These are phyloP conservation scores for Cystobasidium ongulense DNA, from an alignment of 768 basidiomycete genomes.

Conservation along the genomic window DNA sequence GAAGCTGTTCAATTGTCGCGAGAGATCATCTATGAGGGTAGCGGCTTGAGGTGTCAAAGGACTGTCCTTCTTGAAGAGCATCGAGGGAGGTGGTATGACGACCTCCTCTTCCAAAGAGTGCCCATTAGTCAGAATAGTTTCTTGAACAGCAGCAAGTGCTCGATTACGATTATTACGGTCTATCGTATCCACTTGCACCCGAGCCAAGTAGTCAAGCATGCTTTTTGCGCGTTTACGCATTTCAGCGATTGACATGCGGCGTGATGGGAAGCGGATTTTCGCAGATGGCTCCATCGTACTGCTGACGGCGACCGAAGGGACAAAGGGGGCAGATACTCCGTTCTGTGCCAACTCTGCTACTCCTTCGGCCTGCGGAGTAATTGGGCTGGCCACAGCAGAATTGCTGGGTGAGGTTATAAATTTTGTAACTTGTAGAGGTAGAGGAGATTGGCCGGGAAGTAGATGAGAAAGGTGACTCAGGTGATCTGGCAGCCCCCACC, in stretches of 20 bases:
- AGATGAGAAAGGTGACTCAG: conserved; percentile 75
- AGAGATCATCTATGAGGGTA: conserved; percentile 81
- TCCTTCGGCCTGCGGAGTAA: conserved; percentile 50
- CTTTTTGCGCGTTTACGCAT: conserved; percentile 91
- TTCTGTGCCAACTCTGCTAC: neutral
- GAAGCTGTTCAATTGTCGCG: conserved; percentile 78
- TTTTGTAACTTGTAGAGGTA: conserved; percentile 63
- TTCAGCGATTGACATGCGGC: conserved; percentile 90
- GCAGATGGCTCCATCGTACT: conserved; percentile 48
- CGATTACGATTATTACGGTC: conserved; percentile 16
- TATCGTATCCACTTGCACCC: conserved; percentile 48
- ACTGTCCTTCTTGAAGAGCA: conserved; percentile 26
- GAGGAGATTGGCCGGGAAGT: conserved; percentile 66
- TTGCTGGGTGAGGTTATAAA: neutral
- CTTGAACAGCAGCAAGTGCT: conserved; percentile 6
- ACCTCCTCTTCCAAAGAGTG: neutral
- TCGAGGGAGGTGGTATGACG: neutral
- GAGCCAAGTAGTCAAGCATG: conserved; percentile 86
- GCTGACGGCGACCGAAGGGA: neutral
- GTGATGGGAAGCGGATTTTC: conserved; percentile 85
- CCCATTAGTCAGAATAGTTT: neutral
- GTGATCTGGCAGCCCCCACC: conserved; percentile 87
- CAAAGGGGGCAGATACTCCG: conserved; percentile 17
- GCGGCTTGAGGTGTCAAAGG: conserved; percentile 50
- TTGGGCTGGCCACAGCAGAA: conserved; percentile 46